These are phyloP conservation scores for Candida labiduridarum DNA, from an alignment of 1,139 yeast genomes.

Conservation along the genomic window DNA sequence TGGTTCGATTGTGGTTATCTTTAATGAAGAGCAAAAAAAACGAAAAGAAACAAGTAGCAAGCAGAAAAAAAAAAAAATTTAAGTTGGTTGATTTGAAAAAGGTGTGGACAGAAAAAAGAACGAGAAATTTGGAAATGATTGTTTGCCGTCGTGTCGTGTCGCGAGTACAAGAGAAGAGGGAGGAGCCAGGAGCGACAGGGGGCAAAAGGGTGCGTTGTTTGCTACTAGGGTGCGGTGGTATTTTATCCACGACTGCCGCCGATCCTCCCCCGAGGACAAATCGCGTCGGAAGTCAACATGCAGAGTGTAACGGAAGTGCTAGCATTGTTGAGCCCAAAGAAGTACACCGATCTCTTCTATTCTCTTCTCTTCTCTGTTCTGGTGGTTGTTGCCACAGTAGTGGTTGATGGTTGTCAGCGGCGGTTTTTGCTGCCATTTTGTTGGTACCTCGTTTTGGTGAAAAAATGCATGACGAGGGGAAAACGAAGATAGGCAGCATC, in stretches of 20 bases:
- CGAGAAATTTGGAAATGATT: not conserved
- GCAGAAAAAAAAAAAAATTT: not conserved
- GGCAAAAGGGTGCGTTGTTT: not conserved
- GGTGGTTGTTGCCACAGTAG: too few species aligned
- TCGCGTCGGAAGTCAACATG: too few species aligned
- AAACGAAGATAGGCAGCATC: not conserved
- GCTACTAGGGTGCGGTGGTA: not conserved
- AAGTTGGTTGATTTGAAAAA: not conserved
- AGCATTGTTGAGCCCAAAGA: too few species aligned
- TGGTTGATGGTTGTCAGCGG: too few species aligned
- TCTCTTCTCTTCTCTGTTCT: too few species aligned
- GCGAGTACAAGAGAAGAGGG: too few species aligned
- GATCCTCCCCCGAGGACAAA: too few species aligned
- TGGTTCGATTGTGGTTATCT: not conserved
- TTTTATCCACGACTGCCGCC: too few species aligned
- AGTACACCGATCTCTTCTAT: too few species aligned
- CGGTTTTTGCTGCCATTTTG: not conserved
- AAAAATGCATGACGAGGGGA: not conserved
- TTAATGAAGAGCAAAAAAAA: conserved; percentile 1
- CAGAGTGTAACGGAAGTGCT: too few species aligned
- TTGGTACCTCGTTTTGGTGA: not conserved
- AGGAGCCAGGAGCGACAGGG: not conserved
- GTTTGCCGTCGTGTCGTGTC: not conserved
- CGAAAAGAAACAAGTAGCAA: not conserved
- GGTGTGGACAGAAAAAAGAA: not conserved